Percentiles rank a stretch among this genome's conserved stretches.
Evolutionary conservation across 345 rosid species (phyloP).

Genomic region (Murraya paniculata): DNA sequence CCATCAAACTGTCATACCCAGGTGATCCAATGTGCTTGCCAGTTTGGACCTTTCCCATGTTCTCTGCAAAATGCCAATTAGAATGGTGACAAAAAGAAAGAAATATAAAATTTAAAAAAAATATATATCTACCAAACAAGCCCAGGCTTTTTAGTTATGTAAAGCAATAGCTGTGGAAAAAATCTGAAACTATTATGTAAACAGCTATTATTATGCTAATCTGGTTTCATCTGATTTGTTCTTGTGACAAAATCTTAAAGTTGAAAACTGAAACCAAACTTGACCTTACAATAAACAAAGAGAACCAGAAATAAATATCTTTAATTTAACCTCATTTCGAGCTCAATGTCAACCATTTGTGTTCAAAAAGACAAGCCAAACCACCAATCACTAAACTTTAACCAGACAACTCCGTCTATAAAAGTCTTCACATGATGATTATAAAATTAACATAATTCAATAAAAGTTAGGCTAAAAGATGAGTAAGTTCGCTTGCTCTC

Average conservation of each 20-base stretch:
- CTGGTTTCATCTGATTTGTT: neutral
- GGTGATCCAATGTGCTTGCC: conserved; percentile 80
- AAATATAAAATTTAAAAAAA: too few species aligned
- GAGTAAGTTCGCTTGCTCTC: neutral
- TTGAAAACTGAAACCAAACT: neutral
- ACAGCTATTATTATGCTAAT: neutral
- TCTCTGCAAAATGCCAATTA: conserved; percentile 52
- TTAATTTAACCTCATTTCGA: neutral
- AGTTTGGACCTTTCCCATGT: conserved; percentile 96
- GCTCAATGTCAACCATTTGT: neutral
- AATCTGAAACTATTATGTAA: neutral
- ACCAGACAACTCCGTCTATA: neutral
- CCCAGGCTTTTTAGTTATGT: neutral
- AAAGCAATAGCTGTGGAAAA: neutral
- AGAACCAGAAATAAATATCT: neutral
- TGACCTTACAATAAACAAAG: neutral
- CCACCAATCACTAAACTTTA: neutral
- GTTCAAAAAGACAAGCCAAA: neutral
- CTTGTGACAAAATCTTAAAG: neutral
- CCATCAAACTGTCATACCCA: conserved; percentile 44
- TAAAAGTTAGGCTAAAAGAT: neutral
- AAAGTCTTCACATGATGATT: neutral
- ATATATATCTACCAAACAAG: neutral
- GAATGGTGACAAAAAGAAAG: neutral
- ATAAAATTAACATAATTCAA: neutral